Percentiles rank a stretch among this genome's conserved stretches.
These are phyloP conservation scores for Alternaria gansuensis DNA, from an alignment of 2,329 filamentous ascomycete species.

Conservation along the genomic window DNA sequence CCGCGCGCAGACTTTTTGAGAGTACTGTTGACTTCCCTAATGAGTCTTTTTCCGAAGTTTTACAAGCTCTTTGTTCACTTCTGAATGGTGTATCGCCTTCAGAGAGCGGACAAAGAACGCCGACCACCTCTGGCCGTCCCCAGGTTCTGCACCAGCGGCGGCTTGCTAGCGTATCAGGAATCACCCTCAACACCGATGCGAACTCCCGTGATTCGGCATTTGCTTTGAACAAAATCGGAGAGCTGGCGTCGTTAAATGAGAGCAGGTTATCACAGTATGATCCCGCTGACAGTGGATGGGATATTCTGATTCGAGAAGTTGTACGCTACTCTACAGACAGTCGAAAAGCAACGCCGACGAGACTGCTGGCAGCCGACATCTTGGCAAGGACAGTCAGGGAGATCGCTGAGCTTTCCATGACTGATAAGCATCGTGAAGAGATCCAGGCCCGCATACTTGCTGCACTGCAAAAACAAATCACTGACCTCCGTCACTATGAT, in stretches of 20 bases:
- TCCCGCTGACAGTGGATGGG: slow-evolving; percentile 78
- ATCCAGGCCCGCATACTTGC: slow-evolving; percentile 78
- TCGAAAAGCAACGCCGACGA: slow-evolving; percentile 54
- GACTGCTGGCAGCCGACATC: slow-evolving; percentile 61
- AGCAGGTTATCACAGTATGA: slow-evolving; percentile 72
- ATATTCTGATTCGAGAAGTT: slow-evolving; percentile 66
- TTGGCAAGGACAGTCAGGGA: slow-evolving; percentile 59
- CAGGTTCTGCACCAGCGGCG: slow-evolving; percentile 50
- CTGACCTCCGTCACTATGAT: slow-evolving; percentile 62
- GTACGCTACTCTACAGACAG: slow-evolving; percentile 57
- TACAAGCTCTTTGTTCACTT: slow-evolving; percentile 77
- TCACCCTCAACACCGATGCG: slow-evolving; percentile 52
- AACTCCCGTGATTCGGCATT: slow-evolving; percentile 58
- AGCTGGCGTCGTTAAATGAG: slow-evolving; percentile 57
- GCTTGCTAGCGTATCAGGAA: slow-evolving; percentile 56
- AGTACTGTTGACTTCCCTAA: slow-evolving; percentile 92
- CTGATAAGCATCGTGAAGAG: slow-evolving; percentile 54
- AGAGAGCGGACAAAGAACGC: slow-evolving; percentile 38
- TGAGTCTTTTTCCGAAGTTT: slow-evolving; percentile 77
- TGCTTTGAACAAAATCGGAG: slow-evolving; percentile 59
- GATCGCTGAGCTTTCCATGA: slow-evolving; percentile 62
- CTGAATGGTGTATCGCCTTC: slow-evolving; percentile 56
- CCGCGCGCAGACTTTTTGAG: slow-evolving; percentile 85
- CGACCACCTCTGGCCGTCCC: slow-evolving; percentile 34
- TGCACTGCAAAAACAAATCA: slow-evolving; percentile 70